A percentile compares a stretch with the other conserved stretches of the same genome.
phyloP scores from a whole-genome alignment of 129 eudicot genomes.

The Escallonia herrerae region DNA sequence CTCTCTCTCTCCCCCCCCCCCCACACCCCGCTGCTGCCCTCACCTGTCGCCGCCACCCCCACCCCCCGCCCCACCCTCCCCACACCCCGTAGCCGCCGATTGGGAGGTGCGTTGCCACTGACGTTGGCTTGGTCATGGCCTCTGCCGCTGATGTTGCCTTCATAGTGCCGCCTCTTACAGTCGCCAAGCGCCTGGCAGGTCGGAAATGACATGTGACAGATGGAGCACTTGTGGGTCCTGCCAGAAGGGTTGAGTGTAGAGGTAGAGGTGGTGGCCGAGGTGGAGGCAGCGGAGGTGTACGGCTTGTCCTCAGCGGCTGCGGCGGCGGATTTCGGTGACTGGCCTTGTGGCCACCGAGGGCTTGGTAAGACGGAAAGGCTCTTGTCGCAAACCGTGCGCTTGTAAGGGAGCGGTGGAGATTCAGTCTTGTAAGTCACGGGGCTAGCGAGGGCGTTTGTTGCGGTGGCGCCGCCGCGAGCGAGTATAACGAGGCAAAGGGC shows the following conservation, averaged over 20 bases:
- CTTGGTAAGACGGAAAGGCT: slow-evolving; percentile 8
- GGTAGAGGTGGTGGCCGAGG: not conserved
- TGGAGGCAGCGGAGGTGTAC: not conserved
- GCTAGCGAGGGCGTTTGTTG: not conserved
- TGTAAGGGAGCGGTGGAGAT: not conserved
- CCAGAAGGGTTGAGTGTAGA: not conserved
- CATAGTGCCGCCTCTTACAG: slow-evolving; percentile 15
- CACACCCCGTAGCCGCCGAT: too few relatives aligned
- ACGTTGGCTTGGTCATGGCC: not conserved
- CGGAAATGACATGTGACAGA: slow-evolving; percentile 12
- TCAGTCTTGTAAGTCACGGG: not conserved
- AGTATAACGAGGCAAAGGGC: slow-evolving; percentile 48
- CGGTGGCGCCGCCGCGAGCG: slow-evolving; percentile 13
- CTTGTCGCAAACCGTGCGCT: slow-evolving; percentile 10
- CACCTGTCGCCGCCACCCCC: not conserved
- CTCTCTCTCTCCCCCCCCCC: too few relatives aligned
- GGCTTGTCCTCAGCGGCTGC: not conserved
- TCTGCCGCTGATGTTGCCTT: not conserved
- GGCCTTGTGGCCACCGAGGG: slow-evolving; percentile 17
- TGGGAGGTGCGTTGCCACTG: slow-evolving; percentile 1
- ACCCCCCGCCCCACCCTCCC: too few relatives aligned
- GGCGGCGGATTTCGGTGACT: slow-evolving; percentile 9
- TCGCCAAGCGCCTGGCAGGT: slow-evolving; percentile 13
- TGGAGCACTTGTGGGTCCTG: slow-evolving; percentile 14
- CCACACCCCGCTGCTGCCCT: too few relatives aligned